phyloP scores from a whole-genome alignment of 306 rosid species.

The Casuarina cunninghamiana region DNA sequence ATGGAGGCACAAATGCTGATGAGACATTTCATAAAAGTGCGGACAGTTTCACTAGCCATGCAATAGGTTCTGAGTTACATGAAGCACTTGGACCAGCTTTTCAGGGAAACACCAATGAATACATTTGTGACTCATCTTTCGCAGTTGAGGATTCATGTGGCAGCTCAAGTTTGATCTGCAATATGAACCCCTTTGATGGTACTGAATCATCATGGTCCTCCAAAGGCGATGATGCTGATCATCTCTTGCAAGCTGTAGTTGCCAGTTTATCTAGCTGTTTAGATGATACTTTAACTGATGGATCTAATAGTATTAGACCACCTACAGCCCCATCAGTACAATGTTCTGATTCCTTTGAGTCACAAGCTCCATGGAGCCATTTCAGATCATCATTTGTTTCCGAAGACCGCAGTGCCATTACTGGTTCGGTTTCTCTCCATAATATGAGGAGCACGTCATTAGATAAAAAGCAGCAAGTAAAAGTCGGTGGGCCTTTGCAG shows the following conservation, averaged over 20 bases:
- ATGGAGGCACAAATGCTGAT: conserved; percentile 32
- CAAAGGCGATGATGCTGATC: conserved; percentile 34
- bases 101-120: conserved; percentile 32
- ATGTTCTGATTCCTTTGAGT: conserved; percentile 35
- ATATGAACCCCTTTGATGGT: conserved; percentile 32
- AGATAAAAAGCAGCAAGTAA: conserved; percentile 31
- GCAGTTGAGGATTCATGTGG: conserved; percentile 36
- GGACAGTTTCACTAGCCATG: conserved; percentile 41
- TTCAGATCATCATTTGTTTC: conserved; percentile 26
- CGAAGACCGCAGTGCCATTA: conserved; percentile 22
- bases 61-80: conserved; percentile 56
- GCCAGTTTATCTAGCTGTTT: conserved; percentile 38
- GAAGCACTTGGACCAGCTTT: conserved; percentile 53
- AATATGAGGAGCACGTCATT: conserved; percentile 36
- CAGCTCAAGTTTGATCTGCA: conserved; percentile 36
- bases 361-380: conserved; percentile 30
- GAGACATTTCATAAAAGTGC: conserved; percentile 17
- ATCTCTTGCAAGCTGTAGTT: conserved; percentile 44
- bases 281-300: conserved; percentile 43
- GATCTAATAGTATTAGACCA: conserved; percentile 37
- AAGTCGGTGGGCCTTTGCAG: conserved; percentile 18
- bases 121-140: conserved; percentile 26
- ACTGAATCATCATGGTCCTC: conserved; percentile 28
- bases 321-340: conserved; percentile 25
- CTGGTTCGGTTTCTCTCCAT: conserved; percentile 43